A percentile compares a stretch with the other conserved stretches of the same genome.
These are phyloP conservation scores for Parietaria judaica DNA, from an alignment of 306 rosid genomes.

Conservation along the genomic window DNA sequence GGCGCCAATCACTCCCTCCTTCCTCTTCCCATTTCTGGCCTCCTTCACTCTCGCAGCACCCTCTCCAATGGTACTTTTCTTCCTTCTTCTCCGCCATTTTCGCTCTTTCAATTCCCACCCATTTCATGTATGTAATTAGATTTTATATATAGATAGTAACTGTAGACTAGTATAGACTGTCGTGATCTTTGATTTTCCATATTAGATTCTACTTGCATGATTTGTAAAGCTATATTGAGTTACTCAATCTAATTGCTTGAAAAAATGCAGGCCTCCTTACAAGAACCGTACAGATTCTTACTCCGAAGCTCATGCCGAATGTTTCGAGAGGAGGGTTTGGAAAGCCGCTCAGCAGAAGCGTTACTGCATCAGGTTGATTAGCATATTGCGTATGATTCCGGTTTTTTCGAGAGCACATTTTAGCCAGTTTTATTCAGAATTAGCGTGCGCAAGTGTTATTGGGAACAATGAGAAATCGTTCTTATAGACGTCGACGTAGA, in stretches of 20 bases:
- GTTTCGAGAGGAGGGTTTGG: constrained; percentile 13
- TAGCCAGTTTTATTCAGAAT: too few species aligned
- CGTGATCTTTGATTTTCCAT: too few species aligned
- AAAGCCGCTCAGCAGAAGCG: constrained; percentile 25
- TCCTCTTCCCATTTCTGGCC: neutral
- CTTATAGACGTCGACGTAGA: too few species aligned
- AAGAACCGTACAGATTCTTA: constrained; percentile 19
- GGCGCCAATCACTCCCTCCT: neutral
- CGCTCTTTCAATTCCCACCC: neutral
- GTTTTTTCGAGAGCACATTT: neutral
- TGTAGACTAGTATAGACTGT: too few species aligned
- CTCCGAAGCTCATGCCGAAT: constrained; percentile 21
- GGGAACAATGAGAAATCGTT: too few species aligned
- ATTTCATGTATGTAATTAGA: too few species aligned
- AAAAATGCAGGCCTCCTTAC: constrained; percentile 26
- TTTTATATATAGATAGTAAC: too few species aligned
- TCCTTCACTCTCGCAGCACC: neutral
- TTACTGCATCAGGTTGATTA: constrained; percentile 38
- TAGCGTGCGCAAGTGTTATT: too few species aligned
- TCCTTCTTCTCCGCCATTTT: neutral
- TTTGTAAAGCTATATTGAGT: neutral
- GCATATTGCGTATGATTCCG: constrained; percentile 19
- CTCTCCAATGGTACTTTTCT: neutral
- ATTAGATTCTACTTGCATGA: neutral
- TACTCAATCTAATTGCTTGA: neutral